Conservation (phyloP, 192 early-diverging fungal genomes). For the Backusella liffmaniae region DNA sequence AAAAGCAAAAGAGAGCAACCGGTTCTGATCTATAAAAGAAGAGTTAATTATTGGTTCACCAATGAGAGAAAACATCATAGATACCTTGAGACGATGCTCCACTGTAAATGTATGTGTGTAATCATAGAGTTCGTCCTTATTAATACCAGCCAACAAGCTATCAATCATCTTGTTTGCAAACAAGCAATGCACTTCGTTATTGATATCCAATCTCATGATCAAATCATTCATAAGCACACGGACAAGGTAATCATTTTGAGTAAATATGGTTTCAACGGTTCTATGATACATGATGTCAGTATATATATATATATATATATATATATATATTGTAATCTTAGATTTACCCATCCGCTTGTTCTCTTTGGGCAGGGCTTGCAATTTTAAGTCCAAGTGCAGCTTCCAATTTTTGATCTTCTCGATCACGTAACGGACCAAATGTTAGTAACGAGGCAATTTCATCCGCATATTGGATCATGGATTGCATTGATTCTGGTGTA, state of each 20-base stretch:
- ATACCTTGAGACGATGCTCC: conserved; percentile 29
- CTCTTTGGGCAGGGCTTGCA: not conserved
- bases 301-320: too few relatives aligned
- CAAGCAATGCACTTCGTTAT: conserved; percentile 16
- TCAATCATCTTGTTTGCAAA: conserved; percentile 36
- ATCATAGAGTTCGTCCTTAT: conserved; percentile 14
- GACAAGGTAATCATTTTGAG: conserved; percentile 49
- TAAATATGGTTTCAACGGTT: conserved; percentile 25
- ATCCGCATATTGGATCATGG: conserved; percentile 24
- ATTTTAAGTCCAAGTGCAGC: conserved; percentile 42
- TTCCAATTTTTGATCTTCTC: conserved; percentile 53
- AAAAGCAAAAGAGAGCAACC: conserved; percentile 49
- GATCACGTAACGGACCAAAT: conserved; percentile 51
- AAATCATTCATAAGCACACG: conserved; percentile 49
- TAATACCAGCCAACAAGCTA: not conserved
- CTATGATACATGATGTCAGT: conserved; percentile 3
- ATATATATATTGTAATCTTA: too few relatives aligned
- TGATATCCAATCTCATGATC: conserved; percentile 38
- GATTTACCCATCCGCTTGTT: conserved; percentile 28
- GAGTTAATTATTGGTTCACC: not conserved
- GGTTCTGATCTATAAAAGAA: conserved; percentile 33
- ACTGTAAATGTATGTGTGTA: conserved; percentile 23
- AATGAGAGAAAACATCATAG: too few relatives aligned
- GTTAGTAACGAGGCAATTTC: conserved; percentile 36
- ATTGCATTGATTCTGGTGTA: conserved; percentile 14